Conservation (phyloP, 140 eudicot genomes). For the Flaveria floridana region DNA sequence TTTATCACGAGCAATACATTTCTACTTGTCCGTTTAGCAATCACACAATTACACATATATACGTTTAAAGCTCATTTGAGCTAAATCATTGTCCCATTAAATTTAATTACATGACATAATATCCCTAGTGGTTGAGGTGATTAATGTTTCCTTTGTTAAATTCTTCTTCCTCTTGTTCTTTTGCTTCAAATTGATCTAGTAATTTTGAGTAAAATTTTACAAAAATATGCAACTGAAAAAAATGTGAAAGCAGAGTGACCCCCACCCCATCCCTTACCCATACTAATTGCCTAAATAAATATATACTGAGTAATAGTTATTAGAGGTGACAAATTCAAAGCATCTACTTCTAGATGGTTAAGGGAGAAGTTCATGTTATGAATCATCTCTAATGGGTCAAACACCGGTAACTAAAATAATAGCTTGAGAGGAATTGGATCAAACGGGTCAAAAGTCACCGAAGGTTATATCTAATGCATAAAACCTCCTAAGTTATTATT, state of each 20-base stretch:
- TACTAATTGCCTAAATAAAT: background rate
- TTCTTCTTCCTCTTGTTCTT: slow-evolving; percentile 2
- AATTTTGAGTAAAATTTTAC: background rate
- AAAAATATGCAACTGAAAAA: background rate
- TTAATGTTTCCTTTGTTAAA: background rate
- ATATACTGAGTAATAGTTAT: background rate
- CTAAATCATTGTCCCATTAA: background rate
- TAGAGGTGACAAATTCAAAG: background rate
- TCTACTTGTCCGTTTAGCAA: background rate
- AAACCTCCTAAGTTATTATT: background rate
- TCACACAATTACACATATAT: background rate
- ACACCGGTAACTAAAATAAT: background rate
- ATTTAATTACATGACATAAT: slow-evolving; percentile 7
- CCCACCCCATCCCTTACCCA: background rate
- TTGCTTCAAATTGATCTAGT: background rate
- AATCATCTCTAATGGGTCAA: background rate
- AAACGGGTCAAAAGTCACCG: background rate
- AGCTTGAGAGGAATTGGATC: background rate
- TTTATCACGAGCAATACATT: background rate
- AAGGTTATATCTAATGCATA: background rate
- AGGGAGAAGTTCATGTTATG: background rate
- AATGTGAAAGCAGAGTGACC: background rate
- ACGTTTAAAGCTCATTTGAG: background rate
- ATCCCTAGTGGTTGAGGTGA: background rate
- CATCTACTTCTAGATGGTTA: background rate